Evolutionary conservation across 192 early-diverging fungal species (phyloP), one percentile per base, ranked within the genome.

Genomic region (Phlyctochytrium arcticum): DNA sequence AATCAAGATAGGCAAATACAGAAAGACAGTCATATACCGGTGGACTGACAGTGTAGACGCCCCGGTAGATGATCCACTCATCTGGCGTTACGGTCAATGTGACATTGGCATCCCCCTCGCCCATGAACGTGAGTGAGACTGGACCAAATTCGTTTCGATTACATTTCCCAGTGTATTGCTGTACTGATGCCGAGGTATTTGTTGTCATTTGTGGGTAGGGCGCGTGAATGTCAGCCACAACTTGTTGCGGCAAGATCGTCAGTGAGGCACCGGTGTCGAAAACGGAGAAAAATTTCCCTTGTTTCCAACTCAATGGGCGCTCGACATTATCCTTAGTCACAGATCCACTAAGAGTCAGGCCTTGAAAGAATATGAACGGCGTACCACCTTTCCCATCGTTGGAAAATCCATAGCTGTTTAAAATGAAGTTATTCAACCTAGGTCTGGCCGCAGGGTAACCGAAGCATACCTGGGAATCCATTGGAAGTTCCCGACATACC

Each of bases 221-320:
- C 9, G 36, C 54, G 31, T 66, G 64, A 12, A 66, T 36, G 6
- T 24, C 46, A 1, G 34, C 64, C 23, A 54, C 64, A 19, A 66
- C 54, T 7, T 15, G 8, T 12, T 6, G 6, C 0, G 64, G 64
- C 15, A 66, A 6, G 24, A 57, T 48, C 15, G 54, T 39, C 23
- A 48, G 47, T 12, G 64, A 66, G 17, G 64, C 57, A 12, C 64
- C 64, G 10, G 64, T 66, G 32, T 66, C 64, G 57, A 66, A 66
- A 7, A 66, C 64, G 12, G 64, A 55, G n/a, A 66, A 54, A 33
- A 44, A 66, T 36, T 63, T 49, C 1, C 39, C 39, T 44, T 44
- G 39, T 2, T 12, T n/a, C 39, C 39, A 44, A 44, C 39, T 44
- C 15, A 44, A 19, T 27, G 50, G 50, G 19, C 2, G 17, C 4